Evolutionary conservation across 2,329 filamentous ascomycete species (phyloP), one percentile per base, ranked within the genome.

Genomic region (Phaeophleospora eucalypticola): DNA sequence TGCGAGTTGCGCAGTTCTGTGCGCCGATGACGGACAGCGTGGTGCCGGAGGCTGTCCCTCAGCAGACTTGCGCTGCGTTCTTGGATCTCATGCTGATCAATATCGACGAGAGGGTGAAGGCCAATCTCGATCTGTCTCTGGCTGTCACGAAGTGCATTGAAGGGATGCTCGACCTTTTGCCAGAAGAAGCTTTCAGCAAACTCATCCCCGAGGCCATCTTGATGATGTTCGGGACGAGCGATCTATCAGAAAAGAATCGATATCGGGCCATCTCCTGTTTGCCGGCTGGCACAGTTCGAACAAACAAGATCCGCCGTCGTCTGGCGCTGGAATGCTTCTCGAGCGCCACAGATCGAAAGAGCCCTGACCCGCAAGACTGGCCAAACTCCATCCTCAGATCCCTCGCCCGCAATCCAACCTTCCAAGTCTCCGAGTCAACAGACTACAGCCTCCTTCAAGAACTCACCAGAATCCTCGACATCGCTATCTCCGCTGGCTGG

Each of bases 371-470:
- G 10, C 38, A 38, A 15, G 49, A 56, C 16, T 60, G 58, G 56
- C 41, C 51, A 1, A 36, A 33, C 27, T 46, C 43, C 9, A 52
- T 73, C n/a, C 42, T 60, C 52, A 32, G 51, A 3, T 35, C 38
- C 8, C 49, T 65, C 2, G 49, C 46, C 19, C 53, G 46, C 10
- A 40, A 41, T 4, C 65, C 72, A 1, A 70, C 76, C 18, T 85
- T 85, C 58, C 61, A 66, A 17, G 69, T 84, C 54, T 72, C 65
- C 3, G 70, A 71, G 14, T 58, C 72, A 21, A 86, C 83, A 14
- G 70, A 95, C 66, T 95, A 87, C 66, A 71, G 74, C 14, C 75
- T 83, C 45, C 76, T 96, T 1, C 73, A 76, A 27, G 82, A 86
- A 2, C 74, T 82, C 14, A 72, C 87, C 3, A 69, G 76, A 2